Evolutionary conservation across 805 yeast species (phyloP), one percentile per base, ranked within the genome.

Genomic region (Candida yuanshanica): DNA sequence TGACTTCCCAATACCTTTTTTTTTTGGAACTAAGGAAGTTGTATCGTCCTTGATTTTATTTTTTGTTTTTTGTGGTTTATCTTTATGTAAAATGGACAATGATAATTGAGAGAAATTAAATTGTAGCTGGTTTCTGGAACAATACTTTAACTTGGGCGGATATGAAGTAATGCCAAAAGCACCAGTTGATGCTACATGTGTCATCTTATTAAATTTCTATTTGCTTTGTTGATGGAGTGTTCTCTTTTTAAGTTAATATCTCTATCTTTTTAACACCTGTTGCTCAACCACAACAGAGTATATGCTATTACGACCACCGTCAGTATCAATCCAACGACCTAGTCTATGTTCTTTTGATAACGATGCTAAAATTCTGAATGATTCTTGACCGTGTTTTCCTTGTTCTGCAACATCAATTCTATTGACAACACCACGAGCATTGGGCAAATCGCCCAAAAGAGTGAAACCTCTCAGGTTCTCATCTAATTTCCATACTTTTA

Each of bases 271-370:
- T 49, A 54, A 55, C 43, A 42, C 59, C 50, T 44, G 68, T 46
- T 66, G 72, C 35, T 59, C 69, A 42, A 77, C 65, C 21, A 67
- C 68, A 43, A 72, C 76, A 9, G 81, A 75, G 51, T 71, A 77
- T 49, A 87, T 69, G 44, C 87, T 87, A 63, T 85, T 87, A 60
- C 91, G 77, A 23, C 83, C 82, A 7, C 85, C 85, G 27, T 74
- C 69, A 40, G 75, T 69, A 35, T 72, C 69, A 20, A 80, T 62
- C 96, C 96, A 90, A 59, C 97, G 80, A 29, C 96, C 97, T 43
- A 86, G 69, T 58, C 83, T 78, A 57, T 84, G 95, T 63, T 91
- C 96, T 62, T 90, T 87, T 32, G 91, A 76, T 5, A 85, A 68
- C 27, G 87, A 70, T 0, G 84, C 91, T 48, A 76, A 66, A 10